Base-by-base conservation (phyloP, 768 basidiomycete species). In the Lactarius akahatsu region DNA sequence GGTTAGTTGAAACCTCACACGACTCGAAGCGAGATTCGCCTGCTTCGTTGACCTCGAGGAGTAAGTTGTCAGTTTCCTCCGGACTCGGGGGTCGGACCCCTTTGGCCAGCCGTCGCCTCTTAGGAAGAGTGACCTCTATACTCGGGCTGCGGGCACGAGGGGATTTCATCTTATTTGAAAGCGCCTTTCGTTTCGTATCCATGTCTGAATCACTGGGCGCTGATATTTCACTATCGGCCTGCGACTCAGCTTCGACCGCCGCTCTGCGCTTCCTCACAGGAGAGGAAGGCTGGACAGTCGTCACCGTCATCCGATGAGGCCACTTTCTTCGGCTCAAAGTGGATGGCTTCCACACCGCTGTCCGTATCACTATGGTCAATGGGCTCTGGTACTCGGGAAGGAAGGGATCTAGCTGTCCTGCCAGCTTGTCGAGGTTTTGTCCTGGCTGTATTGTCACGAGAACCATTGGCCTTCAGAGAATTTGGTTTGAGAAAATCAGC, bases 31-130 rank as follows among this genome's bases (percentile, higher is more conserved):
- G 61, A 63, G 60, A 75, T 83, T 72, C 71, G 88, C 90, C 80
- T 67, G 85, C 78, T 78, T 83, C 78, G 55, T 89, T 83, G 9
- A 88, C 78, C 70, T 85, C 79, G 20, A 78, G 79, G 45, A 81
- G 70, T 58, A 83, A 83, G 34, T 82, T 78, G 26, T 79, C 81
- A 28, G 78, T 74, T 23, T 80, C 78, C 28, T 77, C 74, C 6
- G 75, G 81, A 4, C 79, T 77, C 9, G 76, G 76, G 36, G 81
- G 80, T 69, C 80, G 77, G 36, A 71, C 68, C 26, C 80, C 81
- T 73, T 80, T 83, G 61, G 80, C 71, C 20, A 83, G 70, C 71
- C 80, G 81, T 50, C 79, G 78, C 55, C 74, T 76, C 64, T 71
- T 77, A 28, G 78, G 77, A 47, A 68, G 72, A 3, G 71, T 78